These are phyloP conservation scores for Neophaeococcomyces mojaviensis DNA, from an alignment of 2,329 filamentous ascomycete species.

Conservation along the genomic window DNA sequence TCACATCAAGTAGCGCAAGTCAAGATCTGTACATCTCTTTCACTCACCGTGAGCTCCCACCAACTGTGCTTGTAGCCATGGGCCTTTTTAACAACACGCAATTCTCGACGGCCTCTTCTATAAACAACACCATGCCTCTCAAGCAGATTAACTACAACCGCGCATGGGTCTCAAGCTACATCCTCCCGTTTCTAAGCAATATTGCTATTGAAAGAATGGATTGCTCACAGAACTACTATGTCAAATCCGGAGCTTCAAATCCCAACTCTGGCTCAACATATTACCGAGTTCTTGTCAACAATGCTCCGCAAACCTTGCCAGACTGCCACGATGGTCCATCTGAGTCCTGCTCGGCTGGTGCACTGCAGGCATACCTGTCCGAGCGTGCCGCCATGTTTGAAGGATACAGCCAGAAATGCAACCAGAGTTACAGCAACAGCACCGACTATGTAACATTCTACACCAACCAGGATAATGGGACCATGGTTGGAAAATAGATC, in stretches of 20 bases:
- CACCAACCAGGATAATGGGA: constrained; percentile 9
- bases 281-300: constrained; percentile 46
- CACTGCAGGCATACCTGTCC: constrained; percentile 10
- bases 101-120: constrained; percentile 43
- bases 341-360: constrained; percentile 40
- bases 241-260: constrained; percentile 25
- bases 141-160: constrained; percentile 56
- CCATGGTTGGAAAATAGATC: constrained; percentile 10
- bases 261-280: constrained; percentile 26
- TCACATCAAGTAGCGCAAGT: constrained; percentile 32
- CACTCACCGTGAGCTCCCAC: constrained; percentile 61
- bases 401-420: constrained; percentile 12
- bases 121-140: constrained; percentile 59
- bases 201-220: constrained; percentile 59
- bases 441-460: constrained; percentile 16
- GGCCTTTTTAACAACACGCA: constrained; percentile 63
- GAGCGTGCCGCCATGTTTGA: constrained; percentile 13
- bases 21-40: constrained; percentile 62
- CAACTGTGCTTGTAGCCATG: constrained; percentile 58
- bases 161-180: constrained; percentile 55
- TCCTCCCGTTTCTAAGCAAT: constrained; percentile 60
- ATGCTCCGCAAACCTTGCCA: constrained; percentile 42
- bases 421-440: constrained; percentile 12
- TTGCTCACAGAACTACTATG: constrained; percentile 49
- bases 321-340: constrained; percentile 44